Percentiles rank a stretch among this genome's conserved stretches.
These are phyloP conservation scores for Mortierella antarctica DNA, from an alignment of 192 early-diverging fungal species.

Conservation along the genomic window DNA sequence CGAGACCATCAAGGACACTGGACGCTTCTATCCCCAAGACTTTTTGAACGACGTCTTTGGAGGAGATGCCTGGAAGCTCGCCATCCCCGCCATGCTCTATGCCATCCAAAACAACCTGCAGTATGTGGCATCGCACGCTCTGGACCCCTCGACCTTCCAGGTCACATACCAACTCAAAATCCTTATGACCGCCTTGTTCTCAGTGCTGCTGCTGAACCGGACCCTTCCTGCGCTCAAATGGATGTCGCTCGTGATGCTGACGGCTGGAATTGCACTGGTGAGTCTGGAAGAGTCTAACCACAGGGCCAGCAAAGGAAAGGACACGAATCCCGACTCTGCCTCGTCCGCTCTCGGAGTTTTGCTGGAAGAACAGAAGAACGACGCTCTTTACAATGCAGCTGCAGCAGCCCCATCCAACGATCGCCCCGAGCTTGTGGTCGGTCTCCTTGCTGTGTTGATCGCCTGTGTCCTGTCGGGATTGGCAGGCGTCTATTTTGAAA, in stretches of 20 bases:
- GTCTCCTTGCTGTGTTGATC: slow-evolving; percentile 80
- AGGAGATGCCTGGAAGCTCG: slow-evolving; percentile 83
- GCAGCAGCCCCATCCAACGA: slow-evolving; percentile 23
- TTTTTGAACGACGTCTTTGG: slow-evolving; percentile 64
- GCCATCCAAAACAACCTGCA: slow-evolving; percentile 98
- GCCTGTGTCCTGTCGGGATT: slow-evolving; percentile 94
- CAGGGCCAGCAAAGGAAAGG: slow-evolving; percentile 13
- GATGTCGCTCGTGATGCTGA: slow-evolving; percentile 84
- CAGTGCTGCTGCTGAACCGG: slow-evolving; percentile 83
- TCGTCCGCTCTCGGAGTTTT: slow-evolving; percentile 20
- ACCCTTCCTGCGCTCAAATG: slow-evolving; percentile 80
- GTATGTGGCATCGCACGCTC: slow-evolving; percentile 84
- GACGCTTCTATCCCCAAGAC: slow-evolving; percentile 28
- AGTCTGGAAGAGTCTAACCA: slow-evolving; percentile 69
- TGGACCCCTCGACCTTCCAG: slow-evolving; percentile 97
- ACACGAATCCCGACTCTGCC: slow-evolving; percentile 14
- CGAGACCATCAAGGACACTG: slow-evolving; percentile 38
- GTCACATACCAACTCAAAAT: slow-evolving; percentile 99
- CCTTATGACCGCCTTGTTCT: slow-evolving; percentile 94
- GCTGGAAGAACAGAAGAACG: slow-evolving; percentile 19
- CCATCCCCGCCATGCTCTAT: slow-evolving; percentile 92
- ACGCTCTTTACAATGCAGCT: slow-evolving; percentile 6
- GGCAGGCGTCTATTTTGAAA: slow-evolving; percentile 99
- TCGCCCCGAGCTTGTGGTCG: slow-evolving; percentile 68
- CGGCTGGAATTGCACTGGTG: slow-evolving; percentile 89